Evolutionary conservation across 1,284 basidiomycete genomes (phyloP), one percentile per base, ranked within the genome.

Genomic region (Fomitopsis palustris): DNA sequence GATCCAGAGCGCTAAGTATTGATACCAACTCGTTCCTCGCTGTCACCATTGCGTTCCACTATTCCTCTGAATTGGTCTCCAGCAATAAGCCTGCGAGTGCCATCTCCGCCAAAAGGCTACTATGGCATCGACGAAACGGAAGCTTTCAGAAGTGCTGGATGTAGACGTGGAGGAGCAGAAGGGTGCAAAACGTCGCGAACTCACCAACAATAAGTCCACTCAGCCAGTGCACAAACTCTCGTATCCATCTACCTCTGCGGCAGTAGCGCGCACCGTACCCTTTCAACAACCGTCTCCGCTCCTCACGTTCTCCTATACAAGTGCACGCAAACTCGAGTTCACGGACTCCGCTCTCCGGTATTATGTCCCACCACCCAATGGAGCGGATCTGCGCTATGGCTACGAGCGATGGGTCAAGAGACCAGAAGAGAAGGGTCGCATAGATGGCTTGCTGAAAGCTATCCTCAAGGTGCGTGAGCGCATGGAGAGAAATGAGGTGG

Each of bases 361-460:
- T 69, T 91, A 84, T 65, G 76, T 83, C 39, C 77, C 83, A 53
- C 90, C 91, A 7, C 87, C 87, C 3, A 67, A 68, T 5, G 78
- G 80, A 9, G 87, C 87, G 2, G 79, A 87, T 59, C 77, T 92
- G 8, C 72, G 74, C 0, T 83, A 87, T 72, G 86, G 84, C 0
- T 90, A 88, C 68, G 82, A 92, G 14, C 75, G 80, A 8, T 94
- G 90, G 85, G 75, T 82, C 12, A 81, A 82, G 64, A 78, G 85
- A 49, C 82, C 85, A 1, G 92, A 93, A 52, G 81, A 82, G 61
- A 77, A 80, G 53, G 82, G 82, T 4, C 75, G 88, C 51, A 69
- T 92, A n/a, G 87, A 90, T 69, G 75, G 81, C 5, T 77, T 94
- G 39, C 72, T 92, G 61, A 74, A 74, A 41, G 88, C 87, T 1